Percentiles rank a stretch among this genome's conserved stretches.
Conservation (phyloP, 495 filamentous ascomycete species). For the Pyrenula massariospora region DNA sequence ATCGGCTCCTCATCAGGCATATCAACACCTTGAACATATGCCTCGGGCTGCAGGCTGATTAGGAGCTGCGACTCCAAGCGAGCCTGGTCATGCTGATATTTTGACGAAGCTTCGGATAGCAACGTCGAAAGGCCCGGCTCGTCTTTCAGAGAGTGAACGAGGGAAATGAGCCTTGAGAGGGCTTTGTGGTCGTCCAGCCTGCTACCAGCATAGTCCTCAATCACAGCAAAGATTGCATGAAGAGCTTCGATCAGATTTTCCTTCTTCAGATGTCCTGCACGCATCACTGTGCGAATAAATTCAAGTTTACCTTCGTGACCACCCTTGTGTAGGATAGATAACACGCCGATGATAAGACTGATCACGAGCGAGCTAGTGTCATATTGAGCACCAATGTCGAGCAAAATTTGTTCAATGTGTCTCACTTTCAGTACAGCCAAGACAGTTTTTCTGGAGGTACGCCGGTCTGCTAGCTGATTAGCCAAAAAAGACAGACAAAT, state of each 20-base stretch:
- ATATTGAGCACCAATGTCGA: constrained; percentile 51
- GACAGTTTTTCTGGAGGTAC: constrained; percentile 43
- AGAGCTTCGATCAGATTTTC: background rate
- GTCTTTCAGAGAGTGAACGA: background rate
- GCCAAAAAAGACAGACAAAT: constrained; percentile 71
- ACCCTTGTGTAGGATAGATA: constrained; percentile 51
- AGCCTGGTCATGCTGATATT: constrained; percentile 52
- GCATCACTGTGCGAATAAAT: constrained; percentile 48
- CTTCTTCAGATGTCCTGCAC: constrained; percentile 47
- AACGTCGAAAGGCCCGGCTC: background rate
- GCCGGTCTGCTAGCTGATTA: constrained; percentile 31
- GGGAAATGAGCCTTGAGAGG: background rate
- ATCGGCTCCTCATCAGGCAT: constrained; percentile 33
- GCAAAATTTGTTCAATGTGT: constrained; percentile 42
- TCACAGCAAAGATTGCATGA: background rate
- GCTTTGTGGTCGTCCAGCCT: background rate
- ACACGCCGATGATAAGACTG: constrained; percentile 54
- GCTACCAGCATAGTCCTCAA: background rate
- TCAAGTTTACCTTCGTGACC: constrained; percentile 43
- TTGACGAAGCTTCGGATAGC: constrained; percentile 10
- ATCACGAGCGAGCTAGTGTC: constrained; percentile 62
- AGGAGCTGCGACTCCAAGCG: constrained; percentile 61
- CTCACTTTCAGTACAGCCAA: constrained; percentile 56
- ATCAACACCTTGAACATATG: constrained; percentile 34
- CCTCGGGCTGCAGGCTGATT: constrained; percentile 42